phyloP scores from a whole-genome alignment of 2,329 filamentous ascomycete species.

The Aspergillus fijiensis region DNA sequence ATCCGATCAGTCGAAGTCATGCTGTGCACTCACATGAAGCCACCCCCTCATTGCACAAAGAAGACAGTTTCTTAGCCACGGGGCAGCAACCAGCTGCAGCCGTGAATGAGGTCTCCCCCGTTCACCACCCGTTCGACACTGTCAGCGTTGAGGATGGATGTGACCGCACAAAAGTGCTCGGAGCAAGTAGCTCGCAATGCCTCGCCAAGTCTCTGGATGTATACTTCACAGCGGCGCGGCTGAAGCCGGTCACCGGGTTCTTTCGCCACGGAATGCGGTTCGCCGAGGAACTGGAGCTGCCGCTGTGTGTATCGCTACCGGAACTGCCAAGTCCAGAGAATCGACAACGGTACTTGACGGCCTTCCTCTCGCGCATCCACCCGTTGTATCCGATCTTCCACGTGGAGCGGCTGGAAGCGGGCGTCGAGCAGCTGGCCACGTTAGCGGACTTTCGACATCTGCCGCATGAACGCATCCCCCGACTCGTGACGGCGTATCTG shows the following conservation, averaged over 20 bases:
- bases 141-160: conserved; percentile 18
- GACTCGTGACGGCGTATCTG: conserved; percentile 12
- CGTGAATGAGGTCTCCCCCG: conserved; percentile 8
- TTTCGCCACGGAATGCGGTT: conserved; percentile 18
- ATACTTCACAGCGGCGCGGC: conserved; percentile 14
- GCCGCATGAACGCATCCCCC: conserved; percentile 3
- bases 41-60: no score
- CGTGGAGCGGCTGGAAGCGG: not conserved
- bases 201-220: conserved; percentile 18
- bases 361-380: conserved; percentile 11
- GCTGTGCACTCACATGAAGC: no score
- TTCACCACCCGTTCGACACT: conserved; percentile 16
- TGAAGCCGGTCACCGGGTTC: conserved; percentile 13
- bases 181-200: conserved; percentile 19
- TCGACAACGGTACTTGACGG: conserved; percentile 2
- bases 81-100: not conserved
- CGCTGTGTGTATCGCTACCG: conserved; percentile 10
- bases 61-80: not conserved
- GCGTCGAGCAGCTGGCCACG: conserved; percentile 1
- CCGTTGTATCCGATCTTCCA: conserved; percentile 12
- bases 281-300: conserved; percentile 15
- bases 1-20: not conserved
- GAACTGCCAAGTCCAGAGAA: conserved; percentile 1
- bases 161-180: conserved; percentile 15
- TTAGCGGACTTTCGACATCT: not conserved